Conservation (phyloP, 2,329 filamentous ascomycete genomes). For the Aspergillus ibericus region DNA sequence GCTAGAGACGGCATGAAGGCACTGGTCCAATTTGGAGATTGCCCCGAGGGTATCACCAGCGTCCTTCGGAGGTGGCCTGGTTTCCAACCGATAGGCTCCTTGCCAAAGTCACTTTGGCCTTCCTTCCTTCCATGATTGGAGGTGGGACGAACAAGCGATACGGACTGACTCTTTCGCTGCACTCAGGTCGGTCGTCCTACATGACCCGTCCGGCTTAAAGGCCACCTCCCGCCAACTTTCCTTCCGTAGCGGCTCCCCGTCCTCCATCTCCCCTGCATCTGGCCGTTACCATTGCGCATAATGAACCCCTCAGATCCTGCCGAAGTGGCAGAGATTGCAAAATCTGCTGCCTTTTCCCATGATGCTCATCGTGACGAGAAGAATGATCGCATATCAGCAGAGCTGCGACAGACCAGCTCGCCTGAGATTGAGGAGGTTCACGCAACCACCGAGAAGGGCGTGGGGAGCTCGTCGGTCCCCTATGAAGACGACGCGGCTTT, state of each 20-base stretch:
- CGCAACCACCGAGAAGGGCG: neutral
- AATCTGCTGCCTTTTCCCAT: conserved; percentile 21
- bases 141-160: neutral
- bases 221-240: neutral
- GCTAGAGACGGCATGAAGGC: neutral
- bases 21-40: neutral
- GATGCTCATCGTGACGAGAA: conserved; percentile 20
- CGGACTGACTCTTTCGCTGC: neutral
- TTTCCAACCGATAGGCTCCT: neutral
- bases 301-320: conserved; percentile 30
- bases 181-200: neutral
- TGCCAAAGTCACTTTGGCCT: neutral
- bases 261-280: neutral
- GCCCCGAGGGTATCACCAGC: neutral
- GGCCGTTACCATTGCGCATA: neutral
- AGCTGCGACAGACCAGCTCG: conserved; percentile 5
- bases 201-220: conserved; percentile 5
- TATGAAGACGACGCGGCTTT: neutral
- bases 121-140: neutral
- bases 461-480: neutral
- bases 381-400: neutral
- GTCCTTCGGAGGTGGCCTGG: neutral
- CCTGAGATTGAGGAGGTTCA: conserved; percentile 14
- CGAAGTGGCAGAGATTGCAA: conserved; percentile 27
- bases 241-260: neutral